These are phyloP conservation scores for Phaseolus coccineus DNA, from an alignment of 331 rosid genomes.

Conservation along the genomic window DNA sequence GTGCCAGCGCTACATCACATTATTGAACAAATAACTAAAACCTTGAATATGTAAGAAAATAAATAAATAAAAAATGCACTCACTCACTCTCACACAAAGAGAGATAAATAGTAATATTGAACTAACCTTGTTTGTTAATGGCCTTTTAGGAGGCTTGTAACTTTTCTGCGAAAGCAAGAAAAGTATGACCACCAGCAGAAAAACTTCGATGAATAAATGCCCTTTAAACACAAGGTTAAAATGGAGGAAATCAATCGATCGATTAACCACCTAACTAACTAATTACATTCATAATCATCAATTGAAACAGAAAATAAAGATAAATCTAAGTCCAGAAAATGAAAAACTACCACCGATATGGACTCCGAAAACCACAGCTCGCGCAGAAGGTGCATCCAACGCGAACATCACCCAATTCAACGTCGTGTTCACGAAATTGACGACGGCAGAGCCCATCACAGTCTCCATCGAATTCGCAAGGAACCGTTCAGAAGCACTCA, in stretches of 20 bases:
- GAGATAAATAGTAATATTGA: not conserved
- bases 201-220: conserved; percentile 82
- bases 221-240: conserved; percentile 60
- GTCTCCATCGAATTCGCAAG: conserved; percentile 30
- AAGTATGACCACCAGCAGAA: conserved; percentile 83
- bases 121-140: conserved; percentile 83
- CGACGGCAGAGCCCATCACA: conserved; percentile 61
- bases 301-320: not conserved
- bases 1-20: conserved; percentile 25
- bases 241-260: not conserved
- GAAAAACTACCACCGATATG: conserved; percentile 77
- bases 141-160: conserved; percentile 97
- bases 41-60: not conserved
- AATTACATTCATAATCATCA: conserved; percentile 15
- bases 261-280: not conserved
- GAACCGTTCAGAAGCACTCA: conserved; percentile 40
- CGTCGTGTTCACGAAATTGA: conserved; percentile 61
- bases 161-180: conserved; percentile 94
- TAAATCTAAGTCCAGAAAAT: conserved; percentile 2
- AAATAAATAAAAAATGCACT: not conserved
- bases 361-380: conserved; percentile 91
- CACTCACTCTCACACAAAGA: not conserved
- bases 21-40: conserved; percentile 7
- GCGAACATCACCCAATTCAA: conserved; percentile 68
- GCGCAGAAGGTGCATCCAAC: conserved; percentile 81